A percentile compares a stretch with the other conserved stretches of the same genome.
phyloP scores from a whole-genome alignment of 768 basidiomycete genomes.

The Glaciozyma martinii region DNA sequence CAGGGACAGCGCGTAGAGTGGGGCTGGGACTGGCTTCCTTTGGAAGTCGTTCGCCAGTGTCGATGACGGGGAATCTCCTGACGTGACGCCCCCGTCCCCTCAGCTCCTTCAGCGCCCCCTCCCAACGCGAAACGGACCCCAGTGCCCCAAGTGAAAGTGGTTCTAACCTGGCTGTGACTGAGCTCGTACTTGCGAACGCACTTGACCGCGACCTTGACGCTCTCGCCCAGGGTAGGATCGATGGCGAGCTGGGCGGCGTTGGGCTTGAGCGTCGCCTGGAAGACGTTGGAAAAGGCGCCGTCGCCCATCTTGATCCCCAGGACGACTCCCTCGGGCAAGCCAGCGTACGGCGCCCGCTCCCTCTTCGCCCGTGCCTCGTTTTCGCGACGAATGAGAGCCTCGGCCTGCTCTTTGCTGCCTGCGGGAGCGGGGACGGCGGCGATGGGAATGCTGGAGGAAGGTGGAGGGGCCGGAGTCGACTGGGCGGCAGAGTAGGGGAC shows the following conservation, averaged over 20 bases:
- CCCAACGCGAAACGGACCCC: slow-evolving; percentile 6
- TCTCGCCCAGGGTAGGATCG: slow-evolving; percentile 62
- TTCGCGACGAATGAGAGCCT: slow-evolving; percentile 19
- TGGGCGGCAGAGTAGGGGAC: background rate
- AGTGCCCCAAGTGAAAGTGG: background rate
- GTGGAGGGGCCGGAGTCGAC: background rate
- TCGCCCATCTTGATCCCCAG: slow-evolving; percentile 43
- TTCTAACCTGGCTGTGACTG: slow-evolving; percentile 78
- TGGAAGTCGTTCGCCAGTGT: no score
- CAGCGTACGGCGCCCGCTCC: slow-evolving; percentile 13
- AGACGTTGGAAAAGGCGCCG: slow-evolving; percentile 98
- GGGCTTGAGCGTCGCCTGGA: slow-evolving; percentile 54
- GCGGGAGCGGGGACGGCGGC: background rate
- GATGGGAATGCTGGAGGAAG: background rate
- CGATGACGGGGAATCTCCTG: no score
- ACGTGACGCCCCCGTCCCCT: background rate
- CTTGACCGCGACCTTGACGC: slow-evolving; percentile 65
- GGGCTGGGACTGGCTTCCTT: no score
- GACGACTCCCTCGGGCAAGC: slow-evolving; percentile 22
- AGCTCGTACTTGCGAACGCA: slow-evolving; percentile 89
- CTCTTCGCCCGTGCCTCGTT: slow-evolving; percentile 21
- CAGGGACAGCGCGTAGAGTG: background rate
- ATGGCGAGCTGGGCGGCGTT: slow-evolving; percentile 37
- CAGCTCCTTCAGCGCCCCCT: background rate
- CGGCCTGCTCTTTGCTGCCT: slow-evolving; percentile 17